Base-by-base conservation (phyloP, 768 basidiomycete species). In the Tulasnella sp. region DNA sequence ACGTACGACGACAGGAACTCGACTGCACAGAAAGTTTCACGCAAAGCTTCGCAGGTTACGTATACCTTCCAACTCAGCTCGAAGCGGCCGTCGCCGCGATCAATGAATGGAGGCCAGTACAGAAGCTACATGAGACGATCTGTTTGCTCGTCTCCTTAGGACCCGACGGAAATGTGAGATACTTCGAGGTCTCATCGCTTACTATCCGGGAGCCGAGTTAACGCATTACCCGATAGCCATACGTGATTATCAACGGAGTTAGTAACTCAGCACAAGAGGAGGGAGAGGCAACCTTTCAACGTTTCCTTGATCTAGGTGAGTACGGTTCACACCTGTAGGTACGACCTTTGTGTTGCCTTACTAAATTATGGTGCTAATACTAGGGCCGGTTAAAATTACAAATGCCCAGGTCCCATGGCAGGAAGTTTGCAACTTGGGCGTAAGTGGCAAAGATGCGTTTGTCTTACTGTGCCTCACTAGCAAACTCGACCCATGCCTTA, bases 221-320 rank as follows among this genome's bases (percentile, higher is more conserved):
- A 36, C 68, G 1, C 36, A 25, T 36, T 38, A 1, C n/a, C 15
- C 5, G 36, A 5, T 34, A 76, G 76, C 76, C 76, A 1, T 54
- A 64, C 37, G 54, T 72, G 22, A 39, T 52, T 14, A 9, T 71
- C 3, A 72, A 38, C 12, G 71, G 69, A 17, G 36, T 72, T 17
- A 37, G 39, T 40, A 72, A 72, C 71, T 37, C 45, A 8, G 5
- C 31, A 40, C 45, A 36, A 11, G 71, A 71, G 25, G 70, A 45
- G n/a, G 76, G 71, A 9, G 76, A 77, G 38, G n/a, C 40, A 0
- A 4, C 14, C 1, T 77, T 72, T 31, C 38, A 36, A 14, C 69
- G 36, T 52, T 77, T 77, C 64, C 49, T 36, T 22, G 49, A 71
- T 14, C 22, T 77, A 2, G 52, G 76, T 77, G 25, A 77, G 76